phyloP scores from a whole-genome alignment of 345 rosid species.

The Rhodamnia rubescens region DNA sequence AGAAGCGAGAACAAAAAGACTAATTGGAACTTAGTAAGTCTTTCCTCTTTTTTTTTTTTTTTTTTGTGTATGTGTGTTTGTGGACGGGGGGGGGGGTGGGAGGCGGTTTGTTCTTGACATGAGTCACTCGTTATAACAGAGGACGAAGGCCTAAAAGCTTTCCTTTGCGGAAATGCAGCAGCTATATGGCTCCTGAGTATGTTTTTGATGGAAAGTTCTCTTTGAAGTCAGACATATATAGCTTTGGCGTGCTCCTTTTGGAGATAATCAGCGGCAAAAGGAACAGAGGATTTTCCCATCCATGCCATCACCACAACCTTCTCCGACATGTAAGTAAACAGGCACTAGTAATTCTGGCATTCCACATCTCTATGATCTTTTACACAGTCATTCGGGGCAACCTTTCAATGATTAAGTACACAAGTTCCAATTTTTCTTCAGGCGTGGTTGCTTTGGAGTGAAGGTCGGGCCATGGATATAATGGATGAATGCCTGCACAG shows the following conservation, averaged over 20 bases:
- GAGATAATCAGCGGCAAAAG: constrained; percentile 39
- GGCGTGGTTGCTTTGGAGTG: constrained; percentile 18
- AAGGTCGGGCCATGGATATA: neutral
- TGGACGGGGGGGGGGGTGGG: no score
- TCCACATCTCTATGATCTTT: neutral
- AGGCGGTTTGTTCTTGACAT: neutral
- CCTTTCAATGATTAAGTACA: neutral
- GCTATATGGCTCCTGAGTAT: constrained; percentile 7
- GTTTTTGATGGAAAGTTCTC: constrained; percentile 33
- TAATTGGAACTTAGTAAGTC: constrained; percentile 42
- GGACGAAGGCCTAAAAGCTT: neutral
- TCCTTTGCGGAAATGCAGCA: neutral
- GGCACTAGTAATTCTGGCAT: neutral
- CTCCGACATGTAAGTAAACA: constrained; percentile 6
- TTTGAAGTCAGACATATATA: constrained; percentile 33
- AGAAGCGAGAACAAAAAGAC: constrained; percentile 25
- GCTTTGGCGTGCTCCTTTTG: constrained; percentile 30
- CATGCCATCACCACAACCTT: constrained; percentile 8
- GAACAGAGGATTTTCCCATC: constrained; percentile 28
- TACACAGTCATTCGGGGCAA: neutral
- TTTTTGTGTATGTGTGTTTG: no score
- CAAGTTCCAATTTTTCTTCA: neutral
- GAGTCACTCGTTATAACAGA: neutral
- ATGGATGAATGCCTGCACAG: constrained; percentile 1
- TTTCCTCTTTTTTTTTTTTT: neutral